phyloP scores from a whole-genome alignment of 495 filamentous ascomycete genomes.

The Xeromyces bisporus region DNA sequence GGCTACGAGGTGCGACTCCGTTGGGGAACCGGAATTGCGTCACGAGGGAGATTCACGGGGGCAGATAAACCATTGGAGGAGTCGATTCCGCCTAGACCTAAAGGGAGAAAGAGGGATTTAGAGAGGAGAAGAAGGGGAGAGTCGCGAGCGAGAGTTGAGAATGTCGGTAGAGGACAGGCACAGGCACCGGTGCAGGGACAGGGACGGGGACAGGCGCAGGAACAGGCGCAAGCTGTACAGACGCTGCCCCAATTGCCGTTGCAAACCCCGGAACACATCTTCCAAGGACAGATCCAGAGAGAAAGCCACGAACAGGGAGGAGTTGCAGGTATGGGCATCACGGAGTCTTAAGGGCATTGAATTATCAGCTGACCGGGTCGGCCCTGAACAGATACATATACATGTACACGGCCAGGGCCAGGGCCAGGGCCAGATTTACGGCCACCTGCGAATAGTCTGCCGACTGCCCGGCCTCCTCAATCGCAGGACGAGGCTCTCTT shows the following conservation, averaged over 20 bases:
- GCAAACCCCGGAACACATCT: too few relatives aligned
- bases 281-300: too few relatives aligned
- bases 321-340: too few relatives aligned
- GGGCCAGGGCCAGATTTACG: too few relatives aligned
- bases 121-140: background rate
- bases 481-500: conserved; percentile 13
- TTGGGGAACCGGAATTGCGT: conserved; percentile 22
- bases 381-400: background rate
- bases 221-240: too few relatives aligned
- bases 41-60: conserved; percentile 19
- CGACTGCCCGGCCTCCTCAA: background rate
- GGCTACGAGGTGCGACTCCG: conserved; percentile 21
- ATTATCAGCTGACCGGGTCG: conserved; percentile 10
- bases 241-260: too few relatives aligned
- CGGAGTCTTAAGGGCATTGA: too few relatives aligned
- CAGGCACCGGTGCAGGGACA: background rate
- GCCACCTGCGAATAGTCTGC: background rate
- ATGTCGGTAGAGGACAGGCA: conserved; percentile 2
- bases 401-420: background rate
- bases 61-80: conserved; percentile 17
- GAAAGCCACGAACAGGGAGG: too few relatives aligned
- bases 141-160: conserved; percentile 6
- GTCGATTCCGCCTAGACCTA: conserved; percentile 9
- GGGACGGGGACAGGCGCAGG: background rate
- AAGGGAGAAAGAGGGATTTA: conserved; percentile 16